These are phyloP conservation scores for Silene coronaria DNA, from an alignment of 179 eudicot species.

Conservation along the genomic window DNA sequence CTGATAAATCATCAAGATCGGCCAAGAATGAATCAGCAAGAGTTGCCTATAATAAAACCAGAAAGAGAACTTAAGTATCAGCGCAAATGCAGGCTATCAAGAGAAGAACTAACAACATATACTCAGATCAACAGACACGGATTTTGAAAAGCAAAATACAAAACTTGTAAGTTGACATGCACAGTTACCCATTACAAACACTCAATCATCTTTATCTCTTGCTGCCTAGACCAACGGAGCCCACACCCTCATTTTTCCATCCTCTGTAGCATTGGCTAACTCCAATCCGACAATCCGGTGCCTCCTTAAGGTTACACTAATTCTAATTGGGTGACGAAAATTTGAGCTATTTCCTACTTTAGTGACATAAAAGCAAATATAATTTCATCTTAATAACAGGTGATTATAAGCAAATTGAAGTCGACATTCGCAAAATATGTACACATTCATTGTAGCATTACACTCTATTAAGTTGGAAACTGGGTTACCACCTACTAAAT, in stretches of 20 bases:
- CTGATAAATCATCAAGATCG: slow-evolving; percentile 91
- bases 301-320: too few species aligned
- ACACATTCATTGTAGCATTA: neutral
- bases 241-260: neutral
- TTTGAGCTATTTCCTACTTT: neutral
- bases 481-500: neutral
- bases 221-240: neutral
- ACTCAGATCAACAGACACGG: neutral
- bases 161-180: neutral
- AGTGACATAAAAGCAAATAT: neutral
- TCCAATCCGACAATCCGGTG: neutral
- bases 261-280: neutral
- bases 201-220: neutral
- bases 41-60: slow-evolving; percentile 54
- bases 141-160: neutral
- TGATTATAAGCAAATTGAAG: neutral
- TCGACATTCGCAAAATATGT: neutral
- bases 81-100: neutral
- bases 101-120: neutral
- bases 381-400: neutral
- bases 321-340: neutral
- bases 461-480: neutral
- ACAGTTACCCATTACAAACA: neutral
- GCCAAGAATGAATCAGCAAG: slow-evolving; percentile 90
- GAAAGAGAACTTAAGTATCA: neutral